phyloP scores from a whole-genome alignment of 2,329 filamentous ascomycete species.

The Cylindrodendrum hubeiense region DNA sequence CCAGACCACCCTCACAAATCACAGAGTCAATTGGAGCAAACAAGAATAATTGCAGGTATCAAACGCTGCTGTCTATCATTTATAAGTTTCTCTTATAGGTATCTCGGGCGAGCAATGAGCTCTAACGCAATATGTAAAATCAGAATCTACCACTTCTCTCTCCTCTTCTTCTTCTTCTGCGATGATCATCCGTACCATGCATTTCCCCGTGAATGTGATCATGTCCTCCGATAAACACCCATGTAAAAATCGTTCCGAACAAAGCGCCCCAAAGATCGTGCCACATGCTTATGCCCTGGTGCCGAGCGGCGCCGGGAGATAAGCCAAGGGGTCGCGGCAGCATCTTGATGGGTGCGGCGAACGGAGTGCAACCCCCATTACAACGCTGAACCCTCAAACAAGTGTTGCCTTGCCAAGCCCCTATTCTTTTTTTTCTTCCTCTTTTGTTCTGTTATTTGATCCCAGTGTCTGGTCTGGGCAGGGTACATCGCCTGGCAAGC shows the following conservation, averaged over 20 bases:
- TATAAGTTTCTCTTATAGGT: constrained; percentile 37
- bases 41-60: not conserved
- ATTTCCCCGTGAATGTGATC: constrained; percentile 32
- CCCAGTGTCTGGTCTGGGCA: constrained; percentile 30
- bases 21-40: not conserved
- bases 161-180: constrained; percentile 18
- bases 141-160: constrained; percentile 26
- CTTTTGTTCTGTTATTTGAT: constrained; percentile 20
- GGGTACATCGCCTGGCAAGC: constrained; percentile 39
- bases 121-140: constrained; percentile 26
- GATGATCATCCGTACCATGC: constrained; percentile 37
- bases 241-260: constrained; percentile 19
- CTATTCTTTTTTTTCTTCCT: constrained; percentile 19
- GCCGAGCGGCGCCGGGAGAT: constrained; percentile 23
- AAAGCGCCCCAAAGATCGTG: constrained; percentile 24
- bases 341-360: constrained; percentile 21
- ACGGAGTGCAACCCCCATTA: constrained; percentile 42
- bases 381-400: constrained; percentile 36
- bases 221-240: constrained; percentile 39
- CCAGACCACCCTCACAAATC: not conserved
- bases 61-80: constrained; percentile 18
- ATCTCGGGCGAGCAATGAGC: constrained; percentile 35
- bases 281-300: constrained; percentile 20
- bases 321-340: constrained; percentile 21
- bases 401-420: constrained; percentile 38